These are phyloP conservation scores for Penicillium pulvis DNA, from an alignment of 495 filamentous ascomycete species.

Conservation along the genomic window DNA sequence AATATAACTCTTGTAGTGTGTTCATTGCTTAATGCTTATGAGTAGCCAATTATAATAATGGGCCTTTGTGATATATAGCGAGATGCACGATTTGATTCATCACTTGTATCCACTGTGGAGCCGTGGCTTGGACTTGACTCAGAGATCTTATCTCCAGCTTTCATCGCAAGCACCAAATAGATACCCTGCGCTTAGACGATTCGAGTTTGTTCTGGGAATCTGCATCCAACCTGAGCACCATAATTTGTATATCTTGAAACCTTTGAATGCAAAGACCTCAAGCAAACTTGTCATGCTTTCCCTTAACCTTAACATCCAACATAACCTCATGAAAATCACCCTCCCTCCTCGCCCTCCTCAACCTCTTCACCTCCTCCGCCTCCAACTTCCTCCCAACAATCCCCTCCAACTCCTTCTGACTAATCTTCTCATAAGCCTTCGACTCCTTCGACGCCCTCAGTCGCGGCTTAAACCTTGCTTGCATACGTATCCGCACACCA, in stretches of 20 bases:
- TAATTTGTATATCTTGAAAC: background rate
- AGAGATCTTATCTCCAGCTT: background rate
- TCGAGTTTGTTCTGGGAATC: too few species aligned
- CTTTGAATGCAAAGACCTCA: conserved; percentile 22
- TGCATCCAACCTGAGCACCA: background rate
- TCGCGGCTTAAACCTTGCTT: conserved; percentile 87
- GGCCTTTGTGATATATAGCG: background rate
- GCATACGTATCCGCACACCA: conserved; percentile 85
- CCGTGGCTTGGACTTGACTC: conserved; percentile 14
- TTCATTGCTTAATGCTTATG: background rate
- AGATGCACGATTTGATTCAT: background rate
- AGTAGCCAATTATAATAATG: background rate
- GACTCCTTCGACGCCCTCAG: conserved; percentile 75
- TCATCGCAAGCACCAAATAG: background rate
- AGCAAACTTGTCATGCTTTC: conserved; percentile 95
- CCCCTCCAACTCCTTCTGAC: conserved; percentile 82
- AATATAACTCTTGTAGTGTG: background rate
- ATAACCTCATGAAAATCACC: conserved; percentile 87
- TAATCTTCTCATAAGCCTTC: conserved; percentile 82
- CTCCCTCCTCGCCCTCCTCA: conserved; percentile 83
- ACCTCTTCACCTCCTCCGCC: conserved; percentile 78
- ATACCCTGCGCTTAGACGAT: too few species aligned
- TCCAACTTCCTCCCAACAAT: conserved; percentile 74
- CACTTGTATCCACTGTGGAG: background rate
- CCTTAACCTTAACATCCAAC: conserved; percentile 87